Evolutionary conservation across 2,329 filamentous ascomycete genomes (phyloP), one percentile per base, ranked within the genome.

Genomic region (Sclerotinia borealis): DNA sequence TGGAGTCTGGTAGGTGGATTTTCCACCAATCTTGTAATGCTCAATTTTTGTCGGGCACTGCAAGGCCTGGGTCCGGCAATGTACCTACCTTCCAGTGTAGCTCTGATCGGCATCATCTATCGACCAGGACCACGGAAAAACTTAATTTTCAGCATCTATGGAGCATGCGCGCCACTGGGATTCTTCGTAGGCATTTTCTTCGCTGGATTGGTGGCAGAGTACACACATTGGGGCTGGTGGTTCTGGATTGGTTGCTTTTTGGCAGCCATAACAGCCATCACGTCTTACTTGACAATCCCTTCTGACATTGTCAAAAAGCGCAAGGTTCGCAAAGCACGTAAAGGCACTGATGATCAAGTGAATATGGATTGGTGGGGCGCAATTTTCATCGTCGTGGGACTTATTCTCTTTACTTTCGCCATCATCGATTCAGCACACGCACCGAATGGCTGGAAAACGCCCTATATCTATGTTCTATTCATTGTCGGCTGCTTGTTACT

Each of bases 21-120:
- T 76, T 87, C 85, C 64, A 77, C 79, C 61, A 87, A 84, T 75
- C 82, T 86, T 65, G 74, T 85, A 58, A 90, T 92, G 86, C 79
- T 93, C 66, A 88, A 91, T 68, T 79, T 89, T 61, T 90, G 86
- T 72, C 86, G 90, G 59, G 89, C 89, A 10, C 76, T 92, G 49
- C 89, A 92, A 74, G 90, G 90, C 0, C 76, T 93, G 11, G 90
- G 89, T 0, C 82, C 88, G 1, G 88, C 89, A 0, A 88, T 89
- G 0, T 91, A 90, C 65, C 74, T 92, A 17, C 88, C 88, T 0
- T 84, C 86, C 0, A 84, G 87, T 1, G 82, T 92, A 63, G 87
- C 87, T 76, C 78, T 90, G 13, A 76, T 90, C 1, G 86, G 86
- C 1, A 84, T 80, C 54, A 82, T 79, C 3, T 90, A 91, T 71